Conservation (phyloP, 257 asterid species). For the Rhazya stricta region DNA sequence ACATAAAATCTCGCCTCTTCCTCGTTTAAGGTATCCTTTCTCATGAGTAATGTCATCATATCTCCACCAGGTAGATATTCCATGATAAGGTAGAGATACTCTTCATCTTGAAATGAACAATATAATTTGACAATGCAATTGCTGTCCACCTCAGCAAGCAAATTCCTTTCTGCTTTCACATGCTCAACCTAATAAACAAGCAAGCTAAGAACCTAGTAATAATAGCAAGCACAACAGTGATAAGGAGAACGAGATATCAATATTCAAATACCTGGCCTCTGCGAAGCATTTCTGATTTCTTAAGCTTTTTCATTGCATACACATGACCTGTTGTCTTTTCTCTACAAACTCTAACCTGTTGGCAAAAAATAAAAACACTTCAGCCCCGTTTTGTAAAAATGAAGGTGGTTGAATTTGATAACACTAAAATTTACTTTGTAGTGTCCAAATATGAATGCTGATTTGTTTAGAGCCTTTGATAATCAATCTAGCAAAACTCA, state of each 20-base stretch:
- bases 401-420: too few relatives aligned
- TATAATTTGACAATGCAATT: conserved; percentile 88
- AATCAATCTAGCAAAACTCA: too few relatives aligned
- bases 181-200: conserved; percentile 71
- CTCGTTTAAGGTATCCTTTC: conserved; percentile 78
- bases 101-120: conserved; percentile 93
- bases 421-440: too few relatives aligned
- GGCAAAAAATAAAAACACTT: conserved; percentile 18
- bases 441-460: too few relatives aligned
- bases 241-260: conserved; percentile 20
- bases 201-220: conserved; percentile 27
- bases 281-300: conserved; percentile 98
- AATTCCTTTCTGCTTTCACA: conserved; percentile 94
- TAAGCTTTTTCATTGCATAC: conserved; percentile 96
- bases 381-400: too few relatives aligned
- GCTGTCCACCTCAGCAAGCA: conserved; percentile 95
- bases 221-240: conserved; percentile 25
- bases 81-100: conserved; percentile 84
- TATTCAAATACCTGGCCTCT: conserved; percentile 87
- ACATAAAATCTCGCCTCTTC: conserved; percentile 84
- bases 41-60: conserved; percentile 92
- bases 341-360: conserved; percentile 90
- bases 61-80: conserved; percentile 98
- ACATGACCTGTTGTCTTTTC: conserved; percentile 89
- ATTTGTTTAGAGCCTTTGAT: too few relatives aligned